Evolutionary conservation across 1,284 basidiomycete genomes (phyloP), one percentile per base, ranked within the genome.

Genomic region (Trametes pubescens): DNA sequence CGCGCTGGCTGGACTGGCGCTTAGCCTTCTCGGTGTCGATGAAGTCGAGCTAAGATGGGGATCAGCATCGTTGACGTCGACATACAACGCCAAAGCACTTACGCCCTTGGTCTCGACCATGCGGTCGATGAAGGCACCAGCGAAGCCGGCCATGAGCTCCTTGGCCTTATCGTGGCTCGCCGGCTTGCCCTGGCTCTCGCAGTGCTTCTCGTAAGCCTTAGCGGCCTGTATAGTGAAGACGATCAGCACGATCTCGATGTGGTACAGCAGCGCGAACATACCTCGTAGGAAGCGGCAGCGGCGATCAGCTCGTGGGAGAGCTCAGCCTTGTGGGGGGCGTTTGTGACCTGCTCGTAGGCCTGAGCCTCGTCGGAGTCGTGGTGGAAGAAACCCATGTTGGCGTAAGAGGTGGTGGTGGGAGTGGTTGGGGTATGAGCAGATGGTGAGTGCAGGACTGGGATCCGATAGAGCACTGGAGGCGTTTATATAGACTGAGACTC

Each of bases 301-400:
- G 85, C 86, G 71, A 91, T 84, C 70, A 90, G 80, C 75, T 91
- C 88, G 75, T 91, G 88, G 22, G 87, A 85, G 56, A 87, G 75
- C 62, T 74, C 52, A 13, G 86, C 84, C 75, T 87, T 79, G 80
- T 87, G 86, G 62, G 82, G 82, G 59, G 80, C 82, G 66, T 80
- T 83, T 71, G 65, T 73, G 67, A 81, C 81, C 76, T 81, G 65
- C 56, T 82, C 72, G 74, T 84, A 83, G 64, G 83, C 80, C 29
- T 78, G 61, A 63, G 80, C 79, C 72, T 86, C 76, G 34, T 85
- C 77, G 64, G 84, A 85, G 59, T 83, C 80, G 65, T 77, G 60
- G 72, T 66, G 64, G 78, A 87, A 86, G 80, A 80, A 85, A 72
- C 83, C 84, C 86, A 87, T 87, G 56, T 49, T 81, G 52, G 62